Percentiles rank a stretch among this genome's conserved stretches.
These are phyloP conservation scores for Trichopus zeylanicus DNA, from an alignment of 116 monocot genomes.

Conservation along the genomic window DNA sequence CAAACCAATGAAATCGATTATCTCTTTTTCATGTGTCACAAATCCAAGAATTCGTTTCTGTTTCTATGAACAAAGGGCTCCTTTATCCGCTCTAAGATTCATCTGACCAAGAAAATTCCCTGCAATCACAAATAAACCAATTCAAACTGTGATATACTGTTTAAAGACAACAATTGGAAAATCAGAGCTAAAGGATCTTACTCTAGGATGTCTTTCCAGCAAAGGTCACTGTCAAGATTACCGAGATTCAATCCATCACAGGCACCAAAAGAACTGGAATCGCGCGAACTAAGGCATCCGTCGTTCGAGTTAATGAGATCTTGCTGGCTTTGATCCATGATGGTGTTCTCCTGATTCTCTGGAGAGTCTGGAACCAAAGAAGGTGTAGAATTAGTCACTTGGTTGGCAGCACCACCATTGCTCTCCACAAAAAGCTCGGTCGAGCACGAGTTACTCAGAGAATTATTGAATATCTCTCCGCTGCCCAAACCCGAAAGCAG, in stretches of 20 bases:
- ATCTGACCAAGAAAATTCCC: slow-evolving; percentile 1
- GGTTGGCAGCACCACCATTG: background rate
- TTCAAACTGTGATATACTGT: background rate
- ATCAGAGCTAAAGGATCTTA: slow-evolving; percentile 4
- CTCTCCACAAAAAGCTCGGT: background rate
- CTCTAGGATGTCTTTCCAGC: slow-evolving; percentile 37
- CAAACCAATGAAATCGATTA: background rate
- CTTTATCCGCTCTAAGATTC: background rate
- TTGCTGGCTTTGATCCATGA: background rate
- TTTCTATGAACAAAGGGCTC: too few relatives aligned
- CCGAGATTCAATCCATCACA: slow-evolving; percentile 16
- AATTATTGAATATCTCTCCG: too few relatives aligned
- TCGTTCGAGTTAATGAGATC: slow-evolving; percentile 1
- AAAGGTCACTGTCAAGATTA: slow-evolving; percentile 15
- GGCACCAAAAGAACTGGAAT: slow-evolving; percentile 7
- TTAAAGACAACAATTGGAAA: background rate
- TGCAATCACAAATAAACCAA: background rate
- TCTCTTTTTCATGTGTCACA: background rate
- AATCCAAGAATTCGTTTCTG: too few relatives aligned
- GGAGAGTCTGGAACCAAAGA: slow-evolving; percentile 23
- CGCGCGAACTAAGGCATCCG: slow-evolving; percentile 6
- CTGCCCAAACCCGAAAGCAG: background rate
- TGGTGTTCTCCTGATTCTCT: background rate
- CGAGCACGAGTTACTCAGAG: background rate
- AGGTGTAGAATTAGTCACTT: slow-evolving; percentile 8